These are phyloP conservation scores for Staphylotrichum longicolle DNA, from an alignment of 495 filamentous ascomycete species.

Conservation along the genomic window DNA sequence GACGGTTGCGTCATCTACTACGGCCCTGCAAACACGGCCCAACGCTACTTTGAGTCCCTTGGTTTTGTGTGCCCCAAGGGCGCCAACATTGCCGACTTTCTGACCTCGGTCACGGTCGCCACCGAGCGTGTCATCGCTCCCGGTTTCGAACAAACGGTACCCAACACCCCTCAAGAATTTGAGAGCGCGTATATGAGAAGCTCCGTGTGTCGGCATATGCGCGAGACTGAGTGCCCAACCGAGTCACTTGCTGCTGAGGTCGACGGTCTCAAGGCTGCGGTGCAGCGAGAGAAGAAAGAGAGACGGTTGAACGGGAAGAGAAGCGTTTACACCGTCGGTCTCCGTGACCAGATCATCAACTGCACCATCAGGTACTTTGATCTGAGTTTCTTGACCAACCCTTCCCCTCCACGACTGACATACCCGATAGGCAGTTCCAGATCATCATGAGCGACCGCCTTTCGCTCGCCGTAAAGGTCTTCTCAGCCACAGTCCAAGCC, in stretches of 20 bases:
- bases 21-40: constrained; percentile 53
- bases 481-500: constrained; percentile 10
- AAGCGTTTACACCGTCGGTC: constrained; percentile 5
- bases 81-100: constrained; percentile 70
- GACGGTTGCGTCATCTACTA: constrained; percentile 65
- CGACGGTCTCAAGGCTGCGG: not conserved
- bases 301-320: constrained; percentile 1
- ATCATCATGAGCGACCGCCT: constrained; percentile 13
- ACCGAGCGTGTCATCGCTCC: constrained; percentile 63
- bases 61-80: constrained; percentile 62
- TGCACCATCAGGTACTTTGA: constrained; percentile 7
- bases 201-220: constrained; percentile 7
- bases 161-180: constrained; percentile 59
- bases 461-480: constrained; percentile 5
- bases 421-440: not conserved
- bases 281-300: constrained; percentile 9
- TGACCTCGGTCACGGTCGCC: constrained; percentile 74
- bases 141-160: constrained; percentile 60
- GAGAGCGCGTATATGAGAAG: constrained; percentile 1
- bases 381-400: not conserved
- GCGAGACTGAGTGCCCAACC: constrained; percentile 42
- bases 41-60: constrained; percentile 56
- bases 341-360: constrained; percentile 10
- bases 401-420: not conserved
- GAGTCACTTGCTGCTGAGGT: constrained; percentile 6